Conservation (phyloP, 148 eudicot species). For the Rheum nobile region DNA sequence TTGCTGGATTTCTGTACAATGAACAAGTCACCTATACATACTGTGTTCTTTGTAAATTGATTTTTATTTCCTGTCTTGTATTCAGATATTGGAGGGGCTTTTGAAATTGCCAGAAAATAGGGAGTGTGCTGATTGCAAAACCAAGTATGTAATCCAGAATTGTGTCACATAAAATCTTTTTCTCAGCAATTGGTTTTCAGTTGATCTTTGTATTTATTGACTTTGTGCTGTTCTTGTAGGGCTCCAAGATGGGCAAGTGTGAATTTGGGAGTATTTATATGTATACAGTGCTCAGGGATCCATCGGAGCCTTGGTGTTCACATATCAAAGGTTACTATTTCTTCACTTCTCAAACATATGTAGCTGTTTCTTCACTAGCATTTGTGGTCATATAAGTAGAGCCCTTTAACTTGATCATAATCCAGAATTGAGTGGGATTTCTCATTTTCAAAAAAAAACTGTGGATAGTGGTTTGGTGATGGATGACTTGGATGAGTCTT, state of each 20-base stretch:
- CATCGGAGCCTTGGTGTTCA: slow-evolving; percentile 73
- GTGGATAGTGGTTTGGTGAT: not conserved
- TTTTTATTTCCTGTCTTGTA: not conserved
- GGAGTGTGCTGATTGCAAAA: slow-evolving; percentile 76
- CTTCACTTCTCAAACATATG: not conserved
- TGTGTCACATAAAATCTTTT: not conserved
- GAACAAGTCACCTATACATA: not conserved
- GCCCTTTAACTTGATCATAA: not conserved
- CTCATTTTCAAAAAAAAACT: not conserved
- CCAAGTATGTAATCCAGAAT: slow-evolving; percentile 34
- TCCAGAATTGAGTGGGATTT: not conserved
- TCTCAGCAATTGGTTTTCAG: not conserved
- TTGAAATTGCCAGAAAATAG: slow-evolving; percentile 61
- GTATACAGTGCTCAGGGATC: slow-evolving; percentile 65
- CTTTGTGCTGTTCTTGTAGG: slow-evolving; percentile 19
- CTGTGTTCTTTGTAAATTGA: not conserved
- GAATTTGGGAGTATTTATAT: slow-evolving; percentile 64
- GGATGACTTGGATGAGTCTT: slow-evolving; percentile 5
- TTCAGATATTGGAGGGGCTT: slow-evolving; percentile 60
- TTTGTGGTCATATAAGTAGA: not conserved
- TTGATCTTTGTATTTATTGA: not conserved
- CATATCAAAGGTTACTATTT: slow-evolving; percentile 46
- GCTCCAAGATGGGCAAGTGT: slow-evolving; percentile 86
- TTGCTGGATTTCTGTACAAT: not conserved
- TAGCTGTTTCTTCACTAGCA: not conserved